phyloP scores from a whole-genome alignment of 768 basidiomycete species.

The Trametes cinnabarina region DNA sequence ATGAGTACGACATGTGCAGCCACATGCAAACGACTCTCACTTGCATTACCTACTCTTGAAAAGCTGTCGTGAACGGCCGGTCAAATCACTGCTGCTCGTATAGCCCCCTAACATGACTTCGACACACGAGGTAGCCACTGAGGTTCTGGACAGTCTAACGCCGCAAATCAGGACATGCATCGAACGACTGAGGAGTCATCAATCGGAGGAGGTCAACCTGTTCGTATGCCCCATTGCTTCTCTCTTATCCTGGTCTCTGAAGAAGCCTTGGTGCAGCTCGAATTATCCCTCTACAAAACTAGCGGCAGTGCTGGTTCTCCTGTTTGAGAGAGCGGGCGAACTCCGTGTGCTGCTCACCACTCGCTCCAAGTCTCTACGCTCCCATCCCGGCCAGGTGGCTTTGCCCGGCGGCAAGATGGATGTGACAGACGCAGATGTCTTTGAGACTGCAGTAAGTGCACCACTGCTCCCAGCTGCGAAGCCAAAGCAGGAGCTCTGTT shows the following conservation, averaged over 20 bases:
- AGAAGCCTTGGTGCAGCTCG: conserved; percentile 29
- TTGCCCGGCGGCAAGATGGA: conserved; percentile 82
- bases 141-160: conserved; percentile 17
- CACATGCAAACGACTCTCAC: no score
- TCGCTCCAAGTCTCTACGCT: conserved; percentile 69
- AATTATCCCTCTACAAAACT: conserved; percentile 42
- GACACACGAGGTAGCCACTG: not conserved
- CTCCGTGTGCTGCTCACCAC: conserved; percentile 84
- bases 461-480: not conserved
- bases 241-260: not conserved
- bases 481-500: not conserved
- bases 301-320: conserved; percentile 75
- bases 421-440: conserved; percentile 55
- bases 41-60: no score
- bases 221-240: conserved; percentile 39
- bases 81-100: no score
- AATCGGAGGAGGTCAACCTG: conserved; percentile 46
- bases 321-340: conserved; percentile 68
- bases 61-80: no score
- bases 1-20: no score
- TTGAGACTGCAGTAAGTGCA: conserved; percentile 71
- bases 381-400: conserved; percentile 81
- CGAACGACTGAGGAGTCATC: conserved; percentile 37
- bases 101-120: no score
- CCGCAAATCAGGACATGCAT: conserved; percentile 32